Percentiles rank a stretch among this genome's conserved stretches.
These are phyloP conservation scores for Biscogniauxia mediterranea DNA, from an alignment of 2,329 filamentous ascomycete species.

Conservation along the genomic window DNA sequence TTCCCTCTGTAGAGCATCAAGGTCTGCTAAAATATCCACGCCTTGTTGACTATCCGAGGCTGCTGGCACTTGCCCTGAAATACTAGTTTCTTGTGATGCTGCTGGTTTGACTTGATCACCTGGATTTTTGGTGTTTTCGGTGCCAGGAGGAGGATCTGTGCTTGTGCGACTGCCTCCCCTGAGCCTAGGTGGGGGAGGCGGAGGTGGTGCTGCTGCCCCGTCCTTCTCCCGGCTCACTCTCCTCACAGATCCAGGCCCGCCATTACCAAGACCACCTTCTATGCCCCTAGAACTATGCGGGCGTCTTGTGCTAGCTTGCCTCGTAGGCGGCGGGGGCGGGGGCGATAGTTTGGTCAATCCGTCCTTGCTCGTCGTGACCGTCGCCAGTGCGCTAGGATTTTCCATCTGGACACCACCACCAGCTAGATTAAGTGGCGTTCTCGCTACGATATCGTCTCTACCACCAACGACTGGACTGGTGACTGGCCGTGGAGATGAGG, in stretches of 20 bases:
- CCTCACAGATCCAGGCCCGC: conserved; percentile 29
- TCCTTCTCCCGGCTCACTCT: conserved; percentile 33
- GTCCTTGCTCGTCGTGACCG: conserved; percentile 21
- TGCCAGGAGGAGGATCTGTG: conserved; percentile 32
- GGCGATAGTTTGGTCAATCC: conserved; percentile 33
- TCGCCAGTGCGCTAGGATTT: conserved; percentile 10
- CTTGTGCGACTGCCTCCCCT: conserved; percentile 47
- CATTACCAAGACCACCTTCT: conserved; percentile 33
- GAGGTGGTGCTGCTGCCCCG: conserved; percentile 42
- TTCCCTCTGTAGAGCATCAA: conserved; percentile 70
- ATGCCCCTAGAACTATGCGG: conserved; percentile 43
- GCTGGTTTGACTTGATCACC: conserved; percentile 31
- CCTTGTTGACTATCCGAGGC: conserved; percentile 34
- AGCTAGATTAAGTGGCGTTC: background rate
- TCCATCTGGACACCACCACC: conserved; percentile 11
- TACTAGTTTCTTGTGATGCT: conserved; percentile 12
- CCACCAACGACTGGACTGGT: conserved; percentile 10
- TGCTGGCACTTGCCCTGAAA: conserved; percentile 20
- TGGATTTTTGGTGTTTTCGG: conserved; percentile 24
- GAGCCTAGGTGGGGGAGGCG: conserved; percentile 48
- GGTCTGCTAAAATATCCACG: conserved; percentile 67
- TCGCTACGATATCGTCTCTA: background rate
- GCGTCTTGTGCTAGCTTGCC: conserved; percentile 44
- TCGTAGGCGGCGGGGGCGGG: conserved; percentile 46
- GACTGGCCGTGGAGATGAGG: conserved; percentile 14